Conservation (phyloP, 768 basidiomycete genomes). For the Clavaria fumosa region DNA sequence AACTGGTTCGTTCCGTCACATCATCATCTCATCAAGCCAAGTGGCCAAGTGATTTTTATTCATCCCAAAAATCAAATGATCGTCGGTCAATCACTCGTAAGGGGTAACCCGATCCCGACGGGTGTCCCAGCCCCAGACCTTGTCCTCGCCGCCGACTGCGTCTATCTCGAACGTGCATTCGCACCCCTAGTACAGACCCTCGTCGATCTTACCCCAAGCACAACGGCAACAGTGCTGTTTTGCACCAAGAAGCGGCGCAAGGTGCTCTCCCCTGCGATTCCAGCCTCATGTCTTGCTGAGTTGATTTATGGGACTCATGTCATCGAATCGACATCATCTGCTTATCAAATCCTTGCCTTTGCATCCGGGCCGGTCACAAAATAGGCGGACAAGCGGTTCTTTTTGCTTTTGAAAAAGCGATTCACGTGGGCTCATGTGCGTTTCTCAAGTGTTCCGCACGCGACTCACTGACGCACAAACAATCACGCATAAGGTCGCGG, state of each 20-base stretch:
- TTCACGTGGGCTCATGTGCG: conserved; percentile 58
- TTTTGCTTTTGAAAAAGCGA: conserved; percentile 57
- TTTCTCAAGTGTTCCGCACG: neutral
- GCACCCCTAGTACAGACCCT: conserved; percentile 75
- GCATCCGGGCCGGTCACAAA: too few relatives aligned
- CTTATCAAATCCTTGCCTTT: too few relatives aligned
- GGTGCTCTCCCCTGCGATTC: conserved; percentile 26
- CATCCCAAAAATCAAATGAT: too few relatives aligned
- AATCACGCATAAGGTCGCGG: too few relatives aligned
- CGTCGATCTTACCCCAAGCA: conserved; percentile 35
- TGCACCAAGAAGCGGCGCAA: conserved; percentile 92
- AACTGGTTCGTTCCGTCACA: conserved; percentile 47
- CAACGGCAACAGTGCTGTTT: conserved; percentile 59
- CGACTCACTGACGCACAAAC: too few relatives aligned
- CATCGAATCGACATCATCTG: conserved; percentile 2
- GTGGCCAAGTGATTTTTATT: conserved; percentile 8
- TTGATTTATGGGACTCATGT: neutral
- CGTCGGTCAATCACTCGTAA: conserved; percentile 16
- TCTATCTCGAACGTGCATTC: conserved; percentile 91
- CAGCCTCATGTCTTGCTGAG: neutral
- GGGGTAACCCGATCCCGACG: conserved; percentile 48
- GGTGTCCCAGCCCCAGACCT: conserved; percentile 39
- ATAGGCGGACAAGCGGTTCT: conserved; percentile 87
- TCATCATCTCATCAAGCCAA: conserved; percentile 5
- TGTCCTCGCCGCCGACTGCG: conserved; percentile 85